Evolutionary conservation across 768 basidiomycete species (phyloP), one percentile per base, ranked within the genome.

Genomic region (Chalciporus sphaerocephalus): DNA sequence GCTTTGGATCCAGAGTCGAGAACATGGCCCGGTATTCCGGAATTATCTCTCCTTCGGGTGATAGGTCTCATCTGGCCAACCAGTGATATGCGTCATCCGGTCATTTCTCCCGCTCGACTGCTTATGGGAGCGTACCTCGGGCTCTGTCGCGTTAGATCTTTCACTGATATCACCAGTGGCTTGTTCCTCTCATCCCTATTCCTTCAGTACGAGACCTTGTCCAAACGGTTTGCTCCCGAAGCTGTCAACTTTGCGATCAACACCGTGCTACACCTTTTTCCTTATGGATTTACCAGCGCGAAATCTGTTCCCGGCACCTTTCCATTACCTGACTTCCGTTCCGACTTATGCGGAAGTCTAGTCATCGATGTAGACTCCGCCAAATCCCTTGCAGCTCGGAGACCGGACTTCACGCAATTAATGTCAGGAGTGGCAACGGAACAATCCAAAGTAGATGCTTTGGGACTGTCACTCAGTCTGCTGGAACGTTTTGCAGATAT

Each of bases 61-160:
- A 77, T 91, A 40, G 92, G 92, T 4, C 69, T 74, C 12, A 70
- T 88, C 27, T 99, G 94, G 94, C 87, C 93, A 3, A 92, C 93
- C 2, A 95, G 92, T 61, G 96, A 99, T 67, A 77, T 95, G 68
- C 85, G 84, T 41, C 94, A 99, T 65, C 79, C 83, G 0, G 92
- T 98, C 37, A 72, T 92, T 16, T 87, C 90, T 0, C 91, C 93
- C 0, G 79, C 93, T 0, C 79, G 92, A 40, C 68, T 98, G 15
- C 76, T 98, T 44, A 88, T 96, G 73, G 91, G 88, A 1, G 85
- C 92, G 37, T 98, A 97, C 61, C 83, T 99, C 15, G 85, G 85
- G 7, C 73, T 99, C 22, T 78, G 82, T 44, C 83, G 92, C 4
- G 76, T 98, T 2, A 78, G 94, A 40, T 79, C 80, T 10, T 58